Conservation (phyloP, 164 flowering plant genomes). For the Vitis riparia region DNA sequence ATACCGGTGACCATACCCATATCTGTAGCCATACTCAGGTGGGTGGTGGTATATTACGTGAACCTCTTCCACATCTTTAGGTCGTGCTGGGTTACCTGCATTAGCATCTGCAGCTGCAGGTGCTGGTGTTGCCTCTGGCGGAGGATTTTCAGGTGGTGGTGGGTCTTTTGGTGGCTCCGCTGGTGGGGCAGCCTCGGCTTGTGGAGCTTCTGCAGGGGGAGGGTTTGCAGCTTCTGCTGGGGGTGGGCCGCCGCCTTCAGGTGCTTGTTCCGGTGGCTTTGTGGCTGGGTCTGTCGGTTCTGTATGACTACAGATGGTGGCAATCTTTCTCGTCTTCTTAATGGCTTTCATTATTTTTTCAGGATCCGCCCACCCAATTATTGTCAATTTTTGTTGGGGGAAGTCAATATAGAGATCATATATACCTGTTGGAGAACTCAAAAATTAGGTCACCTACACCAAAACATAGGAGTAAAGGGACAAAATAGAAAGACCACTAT, state of each 20-base stretch:
- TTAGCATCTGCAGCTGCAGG: conserved; percentile 19
- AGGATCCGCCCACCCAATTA: conserved; percentile 87
- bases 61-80: conserved; percentile 59
- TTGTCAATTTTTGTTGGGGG: conserved; percentile 78
- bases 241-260: conserved; percentile 32
- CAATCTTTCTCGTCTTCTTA: conserved; percentile 75
- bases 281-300: conserved; percentile 37
- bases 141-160: conserved; percentile 43
- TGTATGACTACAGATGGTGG: conserved; percentile 68
- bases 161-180: conserved; percentile 36
- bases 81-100: conserved; percentile 25
- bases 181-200: conserved; percentile 26
- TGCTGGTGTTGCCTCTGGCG: conserved; percentile 33
- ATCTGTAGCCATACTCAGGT: conserved; percentile 42
- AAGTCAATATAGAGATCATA: conserved; percentile 62
- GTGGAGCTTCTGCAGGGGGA: conserved; percentile 38
- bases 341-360: conserved; percentile 80
- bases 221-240: conserved; percentile 31
- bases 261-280: conserved; percentile 40
- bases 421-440: conserved; percentile 53
- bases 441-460: background rate
- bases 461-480: background rate
- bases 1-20: conserved; percentile 22
- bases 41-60: conserved; percentile 64
- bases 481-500: background rate